phyloP scores from a whole-genome alignment of 2,329 filamentous ascomycete genomes.

The Xenosphaeropsis pyriputrescens region DNA sequence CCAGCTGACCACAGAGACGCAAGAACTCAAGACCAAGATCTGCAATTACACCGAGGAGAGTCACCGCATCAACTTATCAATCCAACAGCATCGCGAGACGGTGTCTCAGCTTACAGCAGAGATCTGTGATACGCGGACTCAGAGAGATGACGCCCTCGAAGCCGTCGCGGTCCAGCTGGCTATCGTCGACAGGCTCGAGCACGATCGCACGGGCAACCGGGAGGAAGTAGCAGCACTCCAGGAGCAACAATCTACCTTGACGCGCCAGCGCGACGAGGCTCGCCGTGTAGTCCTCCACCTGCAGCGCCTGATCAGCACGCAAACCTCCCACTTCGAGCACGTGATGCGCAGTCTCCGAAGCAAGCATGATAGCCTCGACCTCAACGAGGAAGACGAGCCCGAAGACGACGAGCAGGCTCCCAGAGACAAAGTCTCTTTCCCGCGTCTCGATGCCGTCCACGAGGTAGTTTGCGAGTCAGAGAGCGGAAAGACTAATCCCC shows the following conservation, averaged over 20 bases:
- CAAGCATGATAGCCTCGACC: constrained; percentile 34
- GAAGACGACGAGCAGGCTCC: constrained; percentile 21
- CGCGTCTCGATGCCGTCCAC: constrained; percentile 26
- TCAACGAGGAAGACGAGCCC: constrained; percentile 60
- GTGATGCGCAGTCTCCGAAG: constrained; percentile 58
- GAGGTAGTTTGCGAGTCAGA: constrained; percentile 8
- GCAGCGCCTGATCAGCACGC: constrained; percentile 85
- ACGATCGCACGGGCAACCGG: constrained; percentile 93
- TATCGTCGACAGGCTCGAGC: constrained; percentile 94
- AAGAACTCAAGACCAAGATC: constrained; percentile 98
- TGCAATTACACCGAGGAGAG: constrained; percentile 98
- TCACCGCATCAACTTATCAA: constrained; percentile 72
- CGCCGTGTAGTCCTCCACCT: constrained; percentile 95
- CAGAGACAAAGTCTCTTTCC: constrained; percentile 42
- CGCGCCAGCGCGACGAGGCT: constrained; percentile 87
- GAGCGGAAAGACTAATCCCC: too few species aligned
- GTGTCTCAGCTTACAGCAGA: constrained; percentile 73
- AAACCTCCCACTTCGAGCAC: constrained; percentile 98
- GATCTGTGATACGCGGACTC: constrained; percentile 91
- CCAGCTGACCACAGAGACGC: constrained; percentile 94
- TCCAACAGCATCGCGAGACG: constrained; percentile 97
- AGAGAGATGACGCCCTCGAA: constrained; percentile 93
- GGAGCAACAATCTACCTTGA: constrained; percentile 72
- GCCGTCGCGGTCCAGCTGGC: constrained; percentile 95
- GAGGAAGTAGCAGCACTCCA: constrained; percentile 83